A percentile compares a stretch with the other conserved stretches of the same genome.
phyloP scores from a whole-genome alignment of 2,329 filamentous ascomycete genomes.

The Diaporthe batatas region DNA sequence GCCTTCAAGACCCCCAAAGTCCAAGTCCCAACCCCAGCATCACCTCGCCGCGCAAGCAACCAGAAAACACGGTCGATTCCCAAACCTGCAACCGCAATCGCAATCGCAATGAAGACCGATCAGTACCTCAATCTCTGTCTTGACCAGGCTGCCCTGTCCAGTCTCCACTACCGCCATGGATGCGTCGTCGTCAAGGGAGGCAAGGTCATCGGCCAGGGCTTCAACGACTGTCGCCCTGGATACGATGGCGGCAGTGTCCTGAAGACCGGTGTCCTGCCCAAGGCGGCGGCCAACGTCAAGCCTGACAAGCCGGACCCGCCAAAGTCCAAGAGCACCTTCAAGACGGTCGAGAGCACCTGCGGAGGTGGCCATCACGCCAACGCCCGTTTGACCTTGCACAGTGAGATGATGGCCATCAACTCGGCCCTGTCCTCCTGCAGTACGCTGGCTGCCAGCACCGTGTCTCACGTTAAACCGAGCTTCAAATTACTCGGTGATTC shows the following conservation, averaged over 20 bases:
- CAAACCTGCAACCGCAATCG: conserved; percentile 2
- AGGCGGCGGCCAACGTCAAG: conserved; percentile 52
- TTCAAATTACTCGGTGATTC: conserved; percentile 61
- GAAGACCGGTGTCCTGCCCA: conserved; percentile 59
- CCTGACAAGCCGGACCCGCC: conserved; percentile 47
- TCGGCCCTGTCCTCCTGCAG: conserved; percentile 61
- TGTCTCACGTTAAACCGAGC: conserved; percentile 63
- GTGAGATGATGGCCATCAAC: conserved; percentile 69
- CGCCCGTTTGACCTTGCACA: conserved; percentile 63
- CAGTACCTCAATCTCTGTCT: conserved; percentile 64
- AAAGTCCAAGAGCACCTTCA: conserved; percentile 54
- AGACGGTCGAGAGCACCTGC: conserved; percentile 52
- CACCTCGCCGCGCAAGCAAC: conserved; percentile 3
- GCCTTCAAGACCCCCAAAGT: neutral
- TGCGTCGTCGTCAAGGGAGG: conserved; percentile 62
- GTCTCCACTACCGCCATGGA: conserved; percentile 64
- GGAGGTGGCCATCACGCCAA: conserved; percentile 55
- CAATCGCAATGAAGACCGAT: conserved; percentile 49
- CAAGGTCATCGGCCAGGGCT: conserved; percentile 65
- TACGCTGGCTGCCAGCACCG: conserved; percentile 56
- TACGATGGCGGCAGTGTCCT: conserved; percentile 61
- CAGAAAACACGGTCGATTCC: neutral
- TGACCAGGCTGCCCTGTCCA: conserved; percentile 63
- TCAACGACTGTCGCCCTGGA: conserved; percentile 63
- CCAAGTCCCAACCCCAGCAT: neutral